A percentile compares a stretch with the other conserved stretches of the same genome.
Conservation (phyloP, 345 rosid genomes). For the Erucastrum elatum region DNA sequence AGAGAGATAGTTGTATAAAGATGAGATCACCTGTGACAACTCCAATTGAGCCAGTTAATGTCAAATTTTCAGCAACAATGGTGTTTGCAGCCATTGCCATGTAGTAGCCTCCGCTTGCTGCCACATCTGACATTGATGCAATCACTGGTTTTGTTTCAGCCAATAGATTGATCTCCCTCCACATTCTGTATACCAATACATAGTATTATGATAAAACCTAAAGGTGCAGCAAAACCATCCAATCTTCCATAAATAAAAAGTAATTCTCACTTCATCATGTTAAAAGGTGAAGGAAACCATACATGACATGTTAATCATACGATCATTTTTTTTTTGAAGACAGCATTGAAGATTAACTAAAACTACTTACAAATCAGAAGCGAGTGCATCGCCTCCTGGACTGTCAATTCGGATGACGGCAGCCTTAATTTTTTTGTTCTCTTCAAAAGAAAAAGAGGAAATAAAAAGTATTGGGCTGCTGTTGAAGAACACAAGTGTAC, state of each 20-base stretch:
- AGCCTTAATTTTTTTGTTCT: constrained; percentile 77
- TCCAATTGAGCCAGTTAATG: constrained; percentile 90
- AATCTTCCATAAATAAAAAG: constrained; percentile 1
- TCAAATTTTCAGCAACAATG: constrained; percentile 77
- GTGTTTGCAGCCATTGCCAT: constrained; percentile 92
- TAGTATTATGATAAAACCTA: constrained; percentile 1
- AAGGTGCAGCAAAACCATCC: background rate
- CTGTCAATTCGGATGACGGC: constrained; percentile 89
- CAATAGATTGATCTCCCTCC: constrained; percentile 92
- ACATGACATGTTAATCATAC: constrained; percentile 4
- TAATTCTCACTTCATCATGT: constrained; percentile 6
- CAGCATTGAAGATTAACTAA: background rate
- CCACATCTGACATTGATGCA: constrained; percentile 93
- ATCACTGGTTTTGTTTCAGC: constrained; percentile 81
- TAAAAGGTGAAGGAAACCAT: constrained; percentile 13
- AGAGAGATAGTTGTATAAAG: constrained; percentile 6
- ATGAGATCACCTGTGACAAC: constrained; percentile 75
- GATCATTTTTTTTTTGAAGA: background rate
- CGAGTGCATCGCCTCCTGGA: constrained; percentile 98
- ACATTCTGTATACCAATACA: constrained; percentile 57
- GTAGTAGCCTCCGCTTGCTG: constrained; percentile 98
- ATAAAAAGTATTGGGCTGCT: constrained; percentile 4
- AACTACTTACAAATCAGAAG: constrained; percentile 94
- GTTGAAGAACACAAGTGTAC: constrained; percentile 1
- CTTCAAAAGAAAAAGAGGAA: constrained; percentile 42